These are phyloP conservation scores for Blastobotrys malaysiensis DNA, from an alignment of 1,139 yeast species.

Conservation along the genomic window DNA sequence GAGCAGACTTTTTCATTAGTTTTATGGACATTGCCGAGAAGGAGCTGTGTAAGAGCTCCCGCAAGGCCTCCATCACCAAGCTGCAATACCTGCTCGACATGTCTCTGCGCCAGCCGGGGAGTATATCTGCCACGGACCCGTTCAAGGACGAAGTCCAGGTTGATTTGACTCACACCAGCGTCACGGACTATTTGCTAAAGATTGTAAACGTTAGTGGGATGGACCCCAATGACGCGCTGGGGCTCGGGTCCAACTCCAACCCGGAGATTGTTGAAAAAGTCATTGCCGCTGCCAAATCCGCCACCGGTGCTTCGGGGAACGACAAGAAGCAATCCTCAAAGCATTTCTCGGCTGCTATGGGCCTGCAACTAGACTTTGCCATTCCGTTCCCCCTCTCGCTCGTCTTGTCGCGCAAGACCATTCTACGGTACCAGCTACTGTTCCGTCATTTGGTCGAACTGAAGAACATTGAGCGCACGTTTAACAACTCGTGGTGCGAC, in stretches of 20 bases:
- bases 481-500: conserved; percentile 70
- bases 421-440: conserved; percentile 73
- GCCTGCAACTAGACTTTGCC: conserved; percentile 58
- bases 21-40: conserved; percentile 39
- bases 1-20: conserved; percentile 44
- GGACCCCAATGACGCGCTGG: conserved; percentile 40
- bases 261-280: conserved; percentile 13
- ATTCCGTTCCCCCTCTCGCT: conserved; percentile 86
- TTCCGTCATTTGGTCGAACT: conserved; percentile 66
- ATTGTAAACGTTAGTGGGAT: conserved; percentile 60
- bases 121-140: conserved; percentile 36
- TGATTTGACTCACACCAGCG: conserved; percentile 25
- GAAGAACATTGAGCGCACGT: conserved; percentile 53
- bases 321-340: conserved; percentile 13
- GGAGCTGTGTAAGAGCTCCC: conserved; percentile 40
- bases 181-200: conserved; percentile 57
- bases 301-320: conserved; percentile 8
- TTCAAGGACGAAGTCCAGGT: conserved; percentile 36
- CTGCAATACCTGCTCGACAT: conserved; percentile 39
- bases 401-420: conserved; percentile 61
- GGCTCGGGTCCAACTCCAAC: conserved; percentile 8
- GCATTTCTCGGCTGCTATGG: conserved; percentile 42
- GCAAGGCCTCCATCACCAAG: conserved; percentile 36
- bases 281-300: conserved; percentile 11
- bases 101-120: conserved; percentile 39